These are phyloP conservation scores for Trichoderma oligosporum DNA, from an alignment of 2,329 filamentous ascomycete species.

Conservation along the genomic window DNA sequence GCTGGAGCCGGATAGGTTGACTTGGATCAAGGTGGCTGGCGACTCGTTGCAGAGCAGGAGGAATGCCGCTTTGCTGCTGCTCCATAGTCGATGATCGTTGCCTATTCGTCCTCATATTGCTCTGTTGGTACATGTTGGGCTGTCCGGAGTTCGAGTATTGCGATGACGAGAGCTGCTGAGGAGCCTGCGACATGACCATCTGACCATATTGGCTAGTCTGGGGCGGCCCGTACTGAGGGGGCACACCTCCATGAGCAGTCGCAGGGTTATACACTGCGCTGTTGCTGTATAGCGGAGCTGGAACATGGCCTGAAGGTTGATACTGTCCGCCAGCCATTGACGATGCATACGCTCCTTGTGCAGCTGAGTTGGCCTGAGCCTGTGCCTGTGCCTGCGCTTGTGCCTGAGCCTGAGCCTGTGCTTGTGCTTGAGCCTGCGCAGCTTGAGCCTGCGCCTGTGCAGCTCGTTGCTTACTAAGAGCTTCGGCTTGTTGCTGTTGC, in stretches of 20 bases:
- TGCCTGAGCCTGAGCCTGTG: slow-evolving; percentile 56
- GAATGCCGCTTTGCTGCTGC: slow-evolving; percentile 87
- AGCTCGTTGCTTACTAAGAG: slow-evolving; percentile 86
- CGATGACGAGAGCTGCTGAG: slow-evolving; percentile 61
- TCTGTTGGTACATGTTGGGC: slow-evolving; percentile 60
- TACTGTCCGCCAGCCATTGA: slow-evolving; percentile 47
- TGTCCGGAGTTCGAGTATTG: slow-evolving; percentile 58
- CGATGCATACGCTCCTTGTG: slow-evolving; percentile 58
- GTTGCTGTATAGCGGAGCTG: slow-evolving; percentile 73
- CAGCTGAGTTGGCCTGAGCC: slow-evolving; percentile 65
- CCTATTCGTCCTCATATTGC: slow-evolving; percentile 64
- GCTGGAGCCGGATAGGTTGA: slow-evolving; percentile 88
- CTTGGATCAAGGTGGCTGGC: slow-evolving; percentile 94
- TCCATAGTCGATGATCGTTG: slow-evolving; percentile 97
- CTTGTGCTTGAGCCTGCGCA: slow-evolving; percentile 45
- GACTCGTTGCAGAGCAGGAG: slow-evolving; percentile 86
- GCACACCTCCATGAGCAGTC: slow-evolving; percentile 44
- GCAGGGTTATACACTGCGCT: slow-evolving; percentile 74
- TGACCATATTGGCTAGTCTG: slow-evolving; percentile 68
- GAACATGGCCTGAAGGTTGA: slow-evolving; percentile 43
- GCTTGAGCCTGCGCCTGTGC: slow-evolving; percentile 58
- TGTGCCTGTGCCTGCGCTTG: slow-evolving; percentile 49
- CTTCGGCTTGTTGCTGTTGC: slow-evolving; percentile 93
- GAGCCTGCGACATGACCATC: slow-evolving; percentile 66
- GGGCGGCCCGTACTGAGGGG: slow-evolving; percentile 68